Conservation (phyloP, 768 basidiomycete genomes). For the Russula foetens region DNA sequence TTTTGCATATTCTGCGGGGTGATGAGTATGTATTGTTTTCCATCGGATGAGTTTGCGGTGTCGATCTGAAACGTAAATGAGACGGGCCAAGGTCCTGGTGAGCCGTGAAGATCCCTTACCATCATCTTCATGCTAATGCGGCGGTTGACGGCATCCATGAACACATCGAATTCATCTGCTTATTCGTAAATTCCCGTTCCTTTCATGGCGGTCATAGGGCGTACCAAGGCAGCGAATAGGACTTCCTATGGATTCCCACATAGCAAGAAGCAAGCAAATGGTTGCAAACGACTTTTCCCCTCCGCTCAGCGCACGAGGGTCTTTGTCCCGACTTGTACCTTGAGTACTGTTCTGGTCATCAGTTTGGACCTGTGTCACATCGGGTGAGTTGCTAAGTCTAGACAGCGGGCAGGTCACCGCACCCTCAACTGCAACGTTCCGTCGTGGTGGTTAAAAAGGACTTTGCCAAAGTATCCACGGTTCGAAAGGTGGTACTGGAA, state of each 20-base stretch:
- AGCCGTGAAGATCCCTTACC: constrained; percentile 35
- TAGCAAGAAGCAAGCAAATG: constrained; percentile 83
- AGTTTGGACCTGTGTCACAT: constrained; percentile 55
- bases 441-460: constrained; percentile 71
- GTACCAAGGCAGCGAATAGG: constrained; percentile 86
- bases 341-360: constrained; percentile 67
- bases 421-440: constrained; percentile 62
- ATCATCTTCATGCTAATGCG: constrained; percentile 94
- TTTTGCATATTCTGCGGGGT: constrained; percentile 92
- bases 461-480: constrained; percentile 85
- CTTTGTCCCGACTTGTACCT: constrained; percentile 55
- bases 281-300: constrained; percentile 98
- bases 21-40: constrained; percentile 91
- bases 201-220: constrained; percentile 17
- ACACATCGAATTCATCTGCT: constrained; percentile 94
- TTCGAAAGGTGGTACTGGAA: constrained; percentile 77
- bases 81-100: not conserved
- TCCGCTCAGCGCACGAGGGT: constrained; percentile 80
- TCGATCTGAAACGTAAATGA: constrained; percentile 51
- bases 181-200: not conserved
- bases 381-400: not conserved
- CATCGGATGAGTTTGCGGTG: constrained; percentile 77
- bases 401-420: constrained; percentile 1
- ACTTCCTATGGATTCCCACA: constrained; percentile 95
- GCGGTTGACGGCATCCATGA: constrained; percentile 92